phyloP scores from a whole-genome alignment of 2,329 filamentous ascomycete genomes.

The Myriosclerotinia curreyana region DNA sequence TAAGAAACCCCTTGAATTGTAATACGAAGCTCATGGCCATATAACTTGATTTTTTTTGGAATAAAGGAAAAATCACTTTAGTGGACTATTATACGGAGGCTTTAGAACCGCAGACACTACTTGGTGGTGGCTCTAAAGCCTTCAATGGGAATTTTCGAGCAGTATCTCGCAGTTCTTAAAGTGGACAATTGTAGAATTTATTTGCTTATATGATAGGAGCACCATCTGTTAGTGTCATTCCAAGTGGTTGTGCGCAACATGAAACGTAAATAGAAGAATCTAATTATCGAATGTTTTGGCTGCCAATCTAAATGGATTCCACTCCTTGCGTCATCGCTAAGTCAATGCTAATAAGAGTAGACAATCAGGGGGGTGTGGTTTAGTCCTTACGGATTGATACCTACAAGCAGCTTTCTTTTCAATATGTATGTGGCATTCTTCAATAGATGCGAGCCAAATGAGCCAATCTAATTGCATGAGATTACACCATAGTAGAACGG shows the following conservation, averaged over 20 bases:
- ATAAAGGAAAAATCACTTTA: no score
- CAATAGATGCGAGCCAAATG: background rate
- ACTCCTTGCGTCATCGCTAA: background rate
- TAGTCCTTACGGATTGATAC: background rate
- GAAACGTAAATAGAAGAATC: background rate
- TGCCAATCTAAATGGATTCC: background rate
- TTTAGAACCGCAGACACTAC: no score
- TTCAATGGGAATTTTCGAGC: no score
- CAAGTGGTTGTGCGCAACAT: background rate
- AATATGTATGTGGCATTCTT: background rate
- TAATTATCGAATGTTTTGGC: background rate
- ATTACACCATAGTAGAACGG: background rate
- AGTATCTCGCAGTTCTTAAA: no score
- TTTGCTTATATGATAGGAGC: background rate
- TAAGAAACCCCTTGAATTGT: no score
- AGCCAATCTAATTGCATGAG: background rate
- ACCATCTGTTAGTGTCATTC: background rate
- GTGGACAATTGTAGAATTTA: no score
- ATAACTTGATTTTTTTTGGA: no score
- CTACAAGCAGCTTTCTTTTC: background rate
- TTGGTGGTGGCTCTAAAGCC: no score
- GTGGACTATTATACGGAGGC: no score
- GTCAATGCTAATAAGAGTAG: background rate
- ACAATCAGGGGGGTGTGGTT: no score
- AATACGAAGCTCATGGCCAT: no score